phyloP scores from a whole-genome alignment of 2,329 filamentous ascomycete species.

The Phaeosphaeriaceae sp. region DNA sequence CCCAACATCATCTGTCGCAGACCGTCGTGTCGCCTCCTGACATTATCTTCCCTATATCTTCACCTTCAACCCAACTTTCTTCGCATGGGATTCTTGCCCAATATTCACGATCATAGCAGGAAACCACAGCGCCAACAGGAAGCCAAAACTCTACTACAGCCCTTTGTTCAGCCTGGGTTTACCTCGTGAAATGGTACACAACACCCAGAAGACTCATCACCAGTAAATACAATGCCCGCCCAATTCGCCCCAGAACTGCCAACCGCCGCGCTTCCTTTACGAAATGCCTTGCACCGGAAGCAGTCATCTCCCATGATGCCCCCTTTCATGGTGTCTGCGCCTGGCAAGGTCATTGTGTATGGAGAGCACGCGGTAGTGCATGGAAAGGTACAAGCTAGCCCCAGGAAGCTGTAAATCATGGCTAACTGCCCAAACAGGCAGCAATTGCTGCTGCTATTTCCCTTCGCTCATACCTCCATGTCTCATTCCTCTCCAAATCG shows the following conservation, averaged over 20 bases:
- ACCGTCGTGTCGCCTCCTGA: constrained; percentile 16
- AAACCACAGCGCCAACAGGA: constrained; percentile 33
- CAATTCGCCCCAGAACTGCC: constrained; percentile 34
- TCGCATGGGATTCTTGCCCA: background rate
- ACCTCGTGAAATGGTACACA: constrained; percentile 34
- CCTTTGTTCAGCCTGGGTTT: constrained; percentile 30
- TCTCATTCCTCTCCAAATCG: constrained; percentile 92
- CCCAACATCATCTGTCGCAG: constrained; percentile 8
- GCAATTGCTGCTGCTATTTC: constrained; percentile 96
- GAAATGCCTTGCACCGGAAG: constrained; percentile 35
- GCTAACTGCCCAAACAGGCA: constrained; percentile 60
- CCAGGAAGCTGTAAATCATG: background rate
- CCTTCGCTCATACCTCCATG: constrained; percentile 92
- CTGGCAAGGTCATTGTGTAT: constrained; percentile 97
- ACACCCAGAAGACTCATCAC: constrained; percentile 30
- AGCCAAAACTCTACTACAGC: constrained; percentile 20
- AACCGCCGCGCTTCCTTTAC: constrained; percentile 11
- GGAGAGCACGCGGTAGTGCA: constrained; percentile 98
- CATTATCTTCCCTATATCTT: constrained; percentile 2
- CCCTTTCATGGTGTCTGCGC: constrained; percentile 96
- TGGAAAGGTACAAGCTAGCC: constrained; percentile 70
- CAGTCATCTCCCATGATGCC: constrained; percentile 71
- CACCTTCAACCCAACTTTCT: background rate
- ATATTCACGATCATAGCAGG: constrained; percentile 25
- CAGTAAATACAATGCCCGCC: constrained; percentile 36